phyloP scores from a whole-genome alignment of 192 early-diverging fungal species.

The Lobosporangium transversale region DNA sequence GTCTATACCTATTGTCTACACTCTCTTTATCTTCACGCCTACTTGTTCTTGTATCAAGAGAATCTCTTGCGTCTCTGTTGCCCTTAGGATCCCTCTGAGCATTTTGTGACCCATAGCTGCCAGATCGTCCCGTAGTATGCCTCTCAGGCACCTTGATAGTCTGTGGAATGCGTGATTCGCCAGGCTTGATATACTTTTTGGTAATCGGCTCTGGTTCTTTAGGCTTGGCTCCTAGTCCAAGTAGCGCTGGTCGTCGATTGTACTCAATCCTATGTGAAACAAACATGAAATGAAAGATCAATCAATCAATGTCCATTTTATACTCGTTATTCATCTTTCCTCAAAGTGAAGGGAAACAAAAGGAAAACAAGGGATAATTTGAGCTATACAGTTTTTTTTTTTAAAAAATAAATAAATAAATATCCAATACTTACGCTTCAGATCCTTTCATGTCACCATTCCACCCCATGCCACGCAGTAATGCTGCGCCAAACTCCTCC shows the following conservation, averaged over 20 bases:
- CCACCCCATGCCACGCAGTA: constrained; percentile 94
- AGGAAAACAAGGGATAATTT: too few relatives aligned
- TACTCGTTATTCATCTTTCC: too few relatives aligned
- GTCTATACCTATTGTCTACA: constrained; percentile 10
- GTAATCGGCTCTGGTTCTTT: constrained; percentile 53
- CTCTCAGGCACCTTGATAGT: constrained; percentile 24
- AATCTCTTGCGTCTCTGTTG: constrained; percentile 7
- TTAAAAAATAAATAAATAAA: not conserved
- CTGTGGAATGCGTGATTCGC: constrained; percentile 42
- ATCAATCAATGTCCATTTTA: too few relatives aligned
- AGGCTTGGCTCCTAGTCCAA: constrained; percentile 88
- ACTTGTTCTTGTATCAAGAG: too few relatives aligned
- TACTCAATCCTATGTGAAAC: constrained; percentile 27
- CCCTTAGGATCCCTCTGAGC: not conserved
- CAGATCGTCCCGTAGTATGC: constrained; percentile 11
- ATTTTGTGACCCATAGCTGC: not conserved
- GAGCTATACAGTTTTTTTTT: too few relatives aligned
- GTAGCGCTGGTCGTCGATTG: constrained; percentile 73
- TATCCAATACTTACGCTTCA: constrained; percentile 19
- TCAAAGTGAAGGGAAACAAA: too few relatives aligned
- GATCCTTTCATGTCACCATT: constrained; percentile 65
- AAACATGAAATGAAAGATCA: too few relatives aligned
- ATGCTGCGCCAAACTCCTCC: constrained; percentile 87
- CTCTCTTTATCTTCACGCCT: not conserved
- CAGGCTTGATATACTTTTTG: constrained; percentile 57